Evolutionary conservation across 164 flowering plant genomes (phyloP).

Genomic region (Taxillus chinensis): DNA sequence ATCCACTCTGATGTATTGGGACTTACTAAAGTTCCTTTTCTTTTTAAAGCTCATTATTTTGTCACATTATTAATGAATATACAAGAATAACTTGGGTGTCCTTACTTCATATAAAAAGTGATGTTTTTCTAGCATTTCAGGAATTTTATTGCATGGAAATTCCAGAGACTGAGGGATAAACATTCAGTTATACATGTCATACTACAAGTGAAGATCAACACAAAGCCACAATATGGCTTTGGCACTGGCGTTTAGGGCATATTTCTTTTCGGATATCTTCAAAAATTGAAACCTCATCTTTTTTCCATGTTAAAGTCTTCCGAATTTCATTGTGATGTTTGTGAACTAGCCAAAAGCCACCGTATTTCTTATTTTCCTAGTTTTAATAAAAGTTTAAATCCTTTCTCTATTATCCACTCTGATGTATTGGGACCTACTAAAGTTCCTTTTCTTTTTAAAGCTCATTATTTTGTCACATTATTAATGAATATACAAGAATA

Average conservation of each 20-base stretch:
- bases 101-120: not conserved
- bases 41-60: not conserved
- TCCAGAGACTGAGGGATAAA: not conserved
- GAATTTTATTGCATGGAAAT: conserved; percentile 6
- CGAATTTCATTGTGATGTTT: not conserved
- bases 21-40: not conserved
- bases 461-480: not conserved
- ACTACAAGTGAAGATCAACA: not conserved
- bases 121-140: too few species aligned
- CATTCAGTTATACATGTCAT: not conserved
- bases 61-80: not conserved
- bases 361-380: not conserved
- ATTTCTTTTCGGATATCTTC: too few species aligned
- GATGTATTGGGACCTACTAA: not conserved
- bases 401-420: not conserved
- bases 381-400: not conserved
- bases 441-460: not conserved
- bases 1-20: not conserved
- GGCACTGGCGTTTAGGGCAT: too few species aligned
- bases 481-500: not conserved
- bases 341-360: conserved; percentile 1
- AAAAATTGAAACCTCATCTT: too few species aligned
- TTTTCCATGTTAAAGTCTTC: too few species aligned
- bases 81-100: too few species aligned
- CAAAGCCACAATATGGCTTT: not conserved